Conservation (phyloP, 2,329 filamentous ascomycete species). For the Arthrobotrys sphaeroides region DNA sequence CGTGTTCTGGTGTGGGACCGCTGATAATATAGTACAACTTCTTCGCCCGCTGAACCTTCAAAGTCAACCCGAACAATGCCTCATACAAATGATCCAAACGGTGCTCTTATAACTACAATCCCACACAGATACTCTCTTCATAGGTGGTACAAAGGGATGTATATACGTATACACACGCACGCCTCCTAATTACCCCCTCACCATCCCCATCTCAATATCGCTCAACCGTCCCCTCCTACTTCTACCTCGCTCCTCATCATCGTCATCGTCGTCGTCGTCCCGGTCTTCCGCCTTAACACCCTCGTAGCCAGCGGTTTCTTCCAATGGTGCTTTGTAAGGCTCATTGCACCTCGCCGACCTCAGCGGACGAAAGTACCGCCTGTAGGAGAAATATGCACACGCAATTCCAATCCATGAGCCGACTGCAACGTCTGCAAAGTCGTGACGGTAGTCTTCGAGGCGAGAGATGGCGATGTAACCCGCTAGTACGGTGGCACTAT, state of each 20-base stretch:
- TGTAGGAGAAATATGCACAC: conserved; percentile 73
- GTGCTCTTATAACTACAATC: background rate
- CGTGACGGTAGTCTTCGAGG: conserved; percentile 76
- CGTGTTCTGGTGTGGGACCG: no score
- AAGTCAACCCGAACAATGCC: no score
- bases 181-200: background rate
- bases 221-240: conserved; percentile 22
- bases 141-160: background rate
- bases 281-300: conserved; percentile 24
- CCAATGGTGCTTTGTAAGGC: conserved; percentile 32
- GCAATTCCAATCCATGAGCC: conserved; percentile 70
- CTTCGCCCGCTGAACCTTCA: no score
- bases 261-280: conserved; percentile 42
- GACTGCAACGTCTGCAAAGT: conserved; percentile 74
- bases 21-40: background rate
- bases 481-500: conserved; percentile 65
- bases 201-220: conserved; percentile 54
- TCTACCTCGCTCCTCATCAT: conserved; percentile 23
- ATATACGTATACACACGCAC: background rate
- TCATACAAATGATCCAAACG: no score
- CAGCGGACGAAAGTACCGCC: conserved; percentile 59
- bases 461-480: conserved; percentile 75
- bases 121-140: background rate
- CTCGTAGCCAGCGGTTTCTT: conserved; percentile 36
- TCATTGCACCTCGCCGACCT: conserved; percentile 34